Percentiles rank a stretch among this genome's conserved stretches.
phyloP scores from a whole-genome alignment of 768 basidiomycete species.

The Mycena olivaceomarginata region DNA sequence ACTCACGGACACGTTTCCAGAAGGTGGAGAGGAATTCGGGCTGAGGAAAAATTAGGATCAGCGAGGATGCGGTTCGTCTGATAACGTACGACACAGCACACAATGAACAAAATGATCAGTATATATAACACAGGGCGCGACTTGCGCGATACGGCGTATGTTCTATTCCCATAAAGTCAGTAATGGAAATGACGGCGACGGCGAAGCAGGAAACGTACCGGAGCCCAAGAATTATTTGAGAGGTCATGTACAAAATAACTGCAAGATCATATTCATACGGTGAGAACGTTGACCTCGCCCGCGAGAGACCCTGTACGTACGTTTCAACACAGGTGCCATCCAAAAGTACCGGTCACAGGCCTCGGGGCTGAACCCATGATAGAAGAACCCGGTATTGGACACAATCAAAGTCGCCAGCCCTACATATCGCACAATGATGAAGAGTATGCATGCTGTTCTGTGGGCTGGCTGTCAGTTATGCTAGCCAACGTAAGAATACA shows the following conservation, averaged over 20 bases:
- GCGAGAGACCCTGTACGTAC: background rate
- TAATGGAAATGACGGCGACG: background rate
- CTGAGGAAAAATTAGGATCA: too few species aligned
- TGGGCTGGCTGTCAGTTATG: too few species aligned
- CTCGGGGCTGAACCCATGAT: slow-evolving; percentile 38
- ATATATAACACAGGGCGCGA: slow-evolving; percentile 9
- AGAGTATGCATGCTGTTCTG: slow-evolving; percentile 40
- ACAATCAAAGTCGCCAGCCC: slow-evolving; percentile 24
- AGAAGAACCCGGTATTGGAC: slow-evolving; percentile 38
- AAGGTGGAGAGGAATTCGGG: too few species aligned
- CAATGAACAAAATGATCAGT: too few species aligned
- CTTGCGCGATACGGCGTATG: slow-evolving; percentile 41
- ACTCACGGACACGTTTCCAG: too few species aligned
- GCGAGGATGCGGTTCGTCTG: too few species aligned
- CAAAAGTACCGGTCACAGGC: slow-evolving; percentile 31
- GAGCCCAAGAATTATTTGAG: slow-evolving; percentile 30
- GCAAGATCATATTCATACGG: background rate
- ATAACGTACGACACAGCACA: too few species aligned
- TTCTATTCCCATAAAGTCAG: background rate
- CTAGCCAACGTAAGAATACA: too few species aligned
- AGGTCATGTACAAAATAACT: slow-evolving; percentile 29
- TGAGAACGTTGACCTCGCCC: too few species aligned
- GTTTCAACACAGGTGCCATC: slow-evolving; percentile 35
- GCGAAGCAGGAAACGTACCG: background rate
- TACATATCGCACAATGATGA: slow-evolving; percentile 42